These are phyloP conservation scores for Ulmus americana DNA, from an alignment of 331 rosid species.

Conservation along the genomic window DNA sequence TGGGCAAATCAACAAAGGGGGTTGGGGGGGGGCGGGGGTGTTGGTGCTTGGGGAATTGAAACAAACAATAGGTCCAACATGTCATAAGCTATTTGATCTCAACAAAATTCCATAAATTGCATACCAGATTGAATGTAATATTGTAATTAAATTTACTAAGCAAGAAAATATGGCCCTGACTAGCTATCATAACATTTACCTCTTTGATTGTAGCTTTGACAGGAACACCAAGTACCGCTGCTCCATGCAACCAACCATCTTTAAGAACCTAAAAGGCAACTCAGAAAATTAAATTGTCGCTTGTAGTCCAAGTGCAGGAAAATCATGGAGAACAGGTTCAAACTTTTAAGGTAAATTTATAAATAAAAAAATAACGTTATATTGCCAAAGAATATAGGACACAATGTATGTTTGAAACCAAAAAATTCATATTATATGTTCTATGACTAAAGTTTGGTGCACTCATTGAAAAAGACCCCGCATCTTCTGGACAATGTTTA, in stretches of 20 bases:
- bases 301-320: background rate
- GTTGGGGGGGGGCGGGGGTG: no score
- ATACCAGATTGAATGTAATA: no score
- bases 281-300: slow-evolving; percentile 20
- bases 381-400: background rate
- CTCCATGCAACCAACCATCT: slow-evolving; percentile 79
- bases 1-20: no score
- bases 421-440: background rate
- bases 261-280: slow-evolving; percentile 58
- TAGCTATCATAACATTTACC: slow-evolving; percentile 36
- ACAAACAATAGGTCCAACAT: no score
- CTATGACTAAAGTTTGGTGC: background rate
- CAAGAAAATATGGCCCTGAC: background rate
- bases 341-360: background rate
- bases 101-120: no score
- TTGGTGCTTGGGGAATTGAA: no score
- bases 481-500: background rate
- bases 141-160: no score
- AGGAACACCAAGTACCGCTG: slow-evolving; percentile 94
- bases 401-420: background rate
- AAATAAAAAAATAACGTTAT: background rate
- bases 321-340: background rate
- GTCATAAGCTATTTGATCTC: no score
- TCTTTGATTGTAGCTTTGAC: slow-evolving; percentile 93
- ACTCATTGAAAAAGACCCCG: background rate